phyloP scores from a whole-genome alignment of 2,329 filamentous ascomycete species.

The Thermochaetoides dissita region DNA sequence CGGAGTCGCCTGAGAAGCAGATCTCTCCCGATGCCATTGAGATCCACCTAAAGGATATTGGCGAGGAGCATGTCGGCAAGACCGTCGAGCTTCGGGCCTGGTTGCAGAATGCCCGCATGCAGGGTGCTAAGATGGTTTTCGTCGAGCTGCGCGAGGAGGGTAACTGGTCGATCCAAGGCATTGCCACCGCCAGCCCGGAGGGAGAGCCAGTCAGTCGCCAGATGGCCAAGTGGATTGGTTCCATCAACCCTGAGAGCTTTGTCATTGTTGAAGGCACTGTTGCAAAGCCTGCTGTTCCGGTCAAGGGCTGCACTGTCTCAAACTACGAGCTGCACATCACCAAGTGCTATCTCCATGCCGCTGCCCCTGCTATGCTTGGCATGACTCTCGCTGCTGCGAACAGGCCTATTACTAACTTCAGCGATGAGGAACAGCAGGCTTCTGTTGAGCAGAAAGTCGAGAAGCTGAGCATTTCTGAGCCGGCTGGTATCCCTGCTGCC shows the following conservation, averaged over 20 bases:
- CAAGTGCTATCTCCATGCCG: slow-evolving; percentile 67
- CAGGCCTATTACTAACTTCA: slow-evolving; percentile 42
- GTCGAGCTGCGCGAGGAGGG: slow-evolving; percentile 67
- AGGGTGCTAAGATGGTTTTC: slow-evolving; percentile 85
- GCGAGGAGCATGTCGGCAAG: slow-evolving; percentile 52
- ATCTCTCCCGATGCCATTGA: slow-evolving; percentile 35
- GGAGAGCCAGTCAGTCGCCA: slow-evolving; percentile 55
- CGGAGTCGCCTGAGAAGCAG: slow-evolving; percentile 41
- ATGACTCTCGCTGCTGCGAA: slow-evolving; percentile 43
- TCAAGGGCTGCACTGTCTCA: slow-evolving; percentile 74
- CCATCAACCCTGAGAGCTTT: slow-evolving; percentile 65
- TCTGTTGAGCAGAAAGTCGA: slow-evolving; percentile 20
- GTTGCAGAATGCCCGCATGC: slow-evolving; percentile 75
- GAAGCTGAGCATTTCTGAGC: slow-evolving; percentile 21
- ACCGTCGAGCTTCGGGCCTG: slow-evolving; percentile 64
- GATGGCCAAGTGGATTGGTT: slow-evolving; percentile 87
- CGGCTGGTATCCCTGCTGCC: slow-evolving; percentile 50
- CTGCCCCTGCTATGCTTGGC: slow-evolving; percentile 42
- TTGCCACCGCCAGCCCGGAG: slow-evolving; percentile 54
- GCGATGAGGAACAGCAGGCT: slow-evolving; percentile 35
- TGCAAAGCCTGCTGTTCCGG: slow-evolving; percentile 68
- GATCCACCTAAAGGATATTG: slow-evolving; percentile 48
- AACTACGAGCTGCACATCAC: slow-evolving; percentile 76
- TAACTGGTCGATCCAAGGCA: slow-evolving; percentile 68
- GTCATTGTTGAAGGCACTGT: slow-evolving; percentile 70